Evolutionary conservation across 129 eudicot species (phyloP).

Genomic region (Helichrysum umbraculigerum): DNA sequence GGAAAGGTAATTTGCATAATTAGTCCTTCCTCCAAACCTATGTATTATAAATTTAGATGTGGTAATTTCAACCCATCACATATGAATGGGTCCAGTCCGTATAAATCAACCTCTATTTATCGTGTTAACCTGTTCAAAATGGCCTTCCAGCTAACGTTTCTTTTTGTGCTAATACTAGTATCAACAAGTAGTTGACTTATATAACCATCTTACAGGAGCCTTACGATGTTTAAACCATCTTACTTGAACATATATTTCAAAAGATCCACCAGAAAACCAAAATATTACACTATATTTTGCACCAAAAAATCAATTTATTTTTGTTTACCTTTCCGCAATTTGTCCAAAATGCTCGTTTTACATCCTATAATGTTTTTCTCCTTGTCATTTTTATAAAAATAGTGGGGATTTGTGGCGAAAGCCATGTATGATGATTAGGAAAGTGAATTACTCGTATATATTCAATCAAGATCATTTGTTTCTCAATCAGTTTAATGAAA

Average conservation of each 20-base stretch:
- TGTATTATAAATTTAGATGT: not conserved
- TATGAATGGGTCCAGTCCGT: not conserved
- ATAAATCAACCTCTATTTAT: not conserved
- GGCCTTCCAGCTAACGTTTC: not conserved
- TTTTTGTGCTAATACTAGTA: not conserved
- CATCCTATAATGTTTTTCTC: not conserved
- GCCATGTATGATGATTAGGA: conserved; percentile 1
- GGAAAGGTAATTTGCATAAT: conserved; percentile 63
- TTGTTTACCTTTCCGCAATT: not conserved
- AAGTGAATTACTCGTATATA: not conserved
- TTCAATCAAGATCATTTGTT: not conserved
- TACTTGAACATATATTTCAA: conserved; percentile 3
- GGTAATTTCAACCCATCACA: conserved; percentile 26
- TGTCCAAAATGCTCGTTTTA: conserved; percentile 9
- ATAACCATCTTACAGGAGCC: too few relatives aligned
- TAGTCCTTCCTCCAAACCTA: not conserved
- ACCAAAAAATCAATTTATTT: not conserved
- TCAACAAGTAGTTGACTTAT: not conserved
- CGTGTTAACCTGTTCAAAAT: conserved; percentile 3
- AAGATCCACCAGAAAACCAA: not conserved
- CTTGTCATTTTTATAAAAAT: conserved; percentile 6
- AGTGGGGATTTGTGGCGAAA: not conserved
- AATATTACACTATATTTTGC: conserved; percentile 4
- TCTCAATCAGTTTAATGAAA: not conserved
- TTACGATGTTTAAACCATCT: not conserved